phyloP scores from a whole-genome alignment of 2,329 filamentous ascomycete species.

The Laburnicola sp. region DNA sequence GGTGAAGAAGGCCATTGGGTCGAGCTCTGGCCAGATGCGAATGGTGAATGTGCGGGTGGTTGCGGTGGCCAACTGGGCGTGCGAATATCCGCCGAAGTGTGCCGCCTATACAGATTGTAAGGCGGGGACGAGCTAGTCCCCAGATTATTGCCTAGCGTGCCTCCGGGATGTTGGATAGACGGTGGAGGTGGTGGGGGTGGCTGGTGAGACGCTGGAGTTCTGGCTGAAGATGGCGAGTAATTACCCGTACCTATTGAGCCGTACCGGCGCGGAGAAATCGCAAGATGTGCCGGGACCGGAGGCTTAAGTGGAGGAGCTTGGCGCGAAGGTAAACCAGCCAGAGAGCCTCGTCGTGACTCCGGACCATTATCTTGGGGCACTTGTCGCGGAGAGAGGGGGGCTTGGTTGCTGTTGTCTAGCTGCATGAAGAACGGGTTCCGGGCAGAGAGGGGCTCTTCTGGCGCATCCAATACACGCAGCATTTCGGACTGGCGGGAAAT shows the following conservation, averaged over 20 bases:
- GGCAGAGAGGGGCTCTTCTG: slow-evolving; percentile 66
- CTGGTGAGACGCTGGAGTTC: slow-evolving; percentile 67
- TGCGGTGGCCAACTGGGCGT: slow-evolving; percentile 66
- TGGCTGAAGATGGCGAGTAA: slow-evolving; percentile 72
- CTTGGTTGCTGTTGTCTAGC: slow-evolving; percentile 53
- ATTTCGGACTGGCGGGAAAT: slow-evolving; percentile 64
- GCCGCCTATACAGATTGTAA: slow-evolving; percentile 74
- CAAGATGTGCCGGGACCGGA: slow-evolving; percentile 78
- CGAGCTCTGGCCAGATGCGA: slow-evolving; percentile 64
- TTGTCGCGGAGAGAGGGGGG: slow-evolving; percentile 85
- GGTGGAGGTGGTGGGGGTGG: slow-evolving; percentile 65
- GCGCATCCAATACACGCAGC: slow-evolving; percentile 59
- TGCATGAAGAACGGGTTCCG: slow-evolving; percentile 55
- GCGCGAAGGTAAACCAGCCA: slow-evolving; percentile 55
- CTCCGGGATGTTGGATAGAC: slow-evolving; percentile 63
- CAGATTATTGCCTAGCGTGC: slow-evolving; percentile 50
- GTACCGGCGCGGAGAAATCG: slow-evolving; percentile 77
- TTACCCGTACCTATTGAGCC: slow-evolving; percentile 79
- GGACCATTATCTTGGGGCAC: slow-evolving; percentile 68
- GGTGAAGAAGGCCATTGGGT: slow-evolving; percentile 70
- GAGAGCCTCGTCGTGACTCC: slow-evolving; percentile 72
- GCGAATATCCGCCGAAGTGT: slow-evolving; percentile 95
- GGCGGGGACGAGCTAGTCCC: slow-evolving; percentile 55
- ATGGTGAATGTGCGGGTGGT: slow-evolving; percentile 62
- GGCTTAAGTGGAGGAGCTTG: slow-evolving; percentile 70